Base-by-base conservation (phyloP, 176 grass and related monocot genomes). In the Phoenix roebelenii region DNA sequence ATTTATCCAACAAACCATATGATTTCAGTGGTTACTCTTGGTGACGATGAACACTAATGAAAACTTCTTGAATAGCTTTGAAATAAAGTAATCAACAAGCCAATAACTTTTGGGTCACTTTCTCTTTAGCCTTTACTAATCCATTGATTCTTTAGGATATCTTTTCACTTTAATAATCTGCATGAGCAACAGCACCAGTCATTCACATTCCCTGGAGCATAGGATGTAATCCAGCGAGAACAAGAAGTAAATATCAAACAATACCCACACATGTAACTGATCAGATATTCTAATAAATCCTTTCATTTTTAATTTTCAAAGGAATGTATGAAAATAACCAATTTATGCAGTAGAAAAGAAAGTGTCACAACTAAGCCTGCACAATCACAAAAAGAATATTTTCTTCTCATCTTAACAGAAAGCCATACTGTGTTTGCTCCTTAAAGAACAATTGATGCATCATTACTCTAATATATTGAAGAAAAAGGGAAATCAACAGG, bases 71-170 rank as follows among this genome's bases (percentile, higher is more conserved):
- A 18, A 80, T 58, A 22, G 58, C 58, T 72, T 20, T 25, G 16
- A 79, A 25, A 18, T 25, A 67, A 59, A 66, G 48, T 68, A 49
- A 73, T 52, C 56, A 77, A 52, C 50, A 39, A 63, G 25, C 22
- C 57, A 63, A 62, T 57, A 60, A 18, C 25, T 30, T 62, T 63
- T 74, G 52, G 52, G 18, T 56, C 50, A 60, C 67, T 74, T 60
- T 63, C 61, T 70, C 51, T 71, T 61, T 64, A 65, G 58, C 74
- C 25, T 66, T 79, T 62, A 70, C 20, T 74, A 57, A 26, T 12
- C 22, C 65, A 22, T 61, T 59, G 68, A 18, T 70, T 62, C 44
- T 64, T 50, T 66, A 67, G 55, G 44, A 57, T 74, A 59, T 55
- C 58, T 54, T 55, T 71, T 6, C 52, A 49, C 63, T 71, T 74